A percentile compares a stretch with the other conserved stretches of the same genome.
These are phyloP conservation scores for Beauveria asiatica DNA, from an alignment of 2,329 filamentous ascomycete genomes.

Conservation along the genomic window DNA sequence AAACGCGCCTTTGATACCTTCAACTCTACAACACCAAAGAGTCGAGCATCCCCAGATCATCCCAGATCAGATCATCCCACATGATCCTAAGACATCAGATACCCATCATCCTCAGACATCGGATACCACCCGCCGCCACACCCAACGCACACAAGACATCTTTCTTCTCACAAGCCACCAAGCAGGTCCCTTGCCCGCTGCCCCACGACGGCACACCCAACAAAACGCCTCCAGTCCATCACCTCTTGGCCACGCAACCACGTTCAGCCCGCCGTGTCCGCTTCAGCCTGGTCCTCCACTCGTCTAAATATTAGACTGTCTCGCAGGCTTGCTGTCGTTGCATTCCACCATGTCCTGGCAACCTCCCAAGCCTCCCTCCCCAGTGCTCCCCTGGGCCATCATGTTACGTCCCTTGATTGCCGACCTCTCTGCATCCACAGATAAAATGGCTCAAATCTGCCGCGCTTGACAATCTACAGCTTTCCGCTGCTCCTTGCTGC, in stretches of 20 bases:
- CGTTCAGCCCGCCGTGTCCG: too few relatives aligned
- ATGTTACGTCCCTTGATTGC: constrained; percentile 10
- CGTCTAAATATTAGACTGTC: not conserved
- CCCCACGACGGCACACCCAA: not conserved
- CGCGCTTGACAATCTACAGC: not conserved
- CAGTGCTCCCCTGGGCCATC: not conserved
- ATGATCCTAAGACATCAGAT: not conserved
- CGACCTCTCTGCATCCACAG: not conserved
- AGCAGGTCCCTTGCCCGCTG: not conserved
- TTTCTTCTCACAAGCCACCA: constrained; percentile 1
- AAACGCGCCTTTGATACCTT: not conserved
- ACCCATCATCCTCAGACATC: not conserved
- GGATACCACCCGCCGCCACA: not conserved
- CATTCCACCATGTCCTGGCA: not conserved
- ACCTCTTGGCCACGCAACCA: too few relatives aligned
- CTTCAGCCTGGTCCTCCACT: constrained; percentile 2
- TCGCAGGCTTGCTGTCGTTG: not conserved
- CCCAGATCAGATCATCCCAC: not conserved
- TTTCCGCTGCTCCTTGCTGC: not conserved
- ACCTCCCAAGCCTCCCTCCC: not conserved
- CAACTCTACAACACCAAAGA: too few relatives aligned
- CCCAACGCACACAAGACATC: not conserved
- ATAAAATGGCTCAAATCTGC: constrained; percentile 4
- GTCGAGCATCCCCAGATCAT: too few relatives aligned
- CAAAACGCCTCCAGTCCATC: not conserved